These are phyloP conservation scores for Xylaria venustula DNA, from an alignment of 495 filamentous ascomycete species.

Conservation along the genomic window DNA sequence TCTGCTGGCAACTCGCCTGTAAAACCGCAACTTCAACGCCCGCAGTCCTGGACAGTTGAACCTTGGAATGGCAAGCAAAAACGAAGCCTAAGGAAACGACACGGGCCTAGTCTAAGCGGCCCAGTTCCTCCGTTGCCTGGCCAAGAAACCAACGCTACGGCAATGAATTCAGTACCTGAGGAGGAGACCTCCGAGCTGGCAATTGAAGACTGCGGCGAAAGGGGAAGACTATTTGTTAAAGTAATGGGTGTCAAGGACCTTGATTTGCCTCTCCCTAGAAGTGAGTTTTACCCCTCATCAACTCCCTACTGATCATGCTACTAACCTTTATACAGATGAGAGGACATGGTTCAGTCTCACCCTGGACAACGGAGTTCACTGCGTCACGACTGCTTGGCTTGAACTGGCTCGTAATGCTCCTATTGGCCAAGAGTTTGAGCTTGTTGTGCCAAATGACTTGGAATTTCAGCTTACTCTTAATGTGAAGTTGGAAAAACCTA, in stretches of 20 bases:
- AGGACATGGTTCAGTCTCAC: constrained; percentile 91
- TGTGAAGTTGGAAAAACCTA: constrained; percentile 82
- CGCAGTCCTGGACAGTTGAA: constrained; percentile 90
- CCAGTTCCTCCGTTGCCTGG: constrained; percentile 82
- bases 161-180: constrained; percentile 58
- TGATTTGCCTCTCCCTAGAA: constrained; percentile 84
- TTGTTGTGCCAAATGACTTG: constrained; percentile 92
- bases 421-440: constrained; percentile 96
- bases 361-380: constrained; percentile 95
- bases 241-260: constrained; percentile 95
- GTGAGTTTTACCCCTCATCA: constrained; percentile 49
- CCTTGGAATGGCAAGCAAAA: constrained; percentile 86
- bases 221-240: constrained; percentile 95
- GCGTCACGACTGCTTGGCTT: constrained; percentile 93
- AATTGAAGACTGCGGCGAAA: constrained; percentile 76
- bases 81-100: constrained; percentile 63
- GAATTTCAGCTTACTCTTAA: constrained; percentile 97
- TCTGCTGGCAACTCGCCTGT: constrained; percentile 71
- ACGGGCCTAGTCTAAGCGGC: constrained; percentile 41
- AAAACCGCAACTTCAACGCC: constrained; percentile 62
- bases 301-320: background rate
- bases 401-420: constrained; percentile 91
- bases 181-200: constrained; percentile 51
- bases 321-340: constrained; percentile 61
- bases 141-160: constrained; percentile 72